A percentile compares a stretch with the other conserved stretches of the same genome.
phyloP scores from a whole-genome alignment of 2,329 filamentous ascomycete genomes.

The Sporothrix pseudoabietina region DNA sequence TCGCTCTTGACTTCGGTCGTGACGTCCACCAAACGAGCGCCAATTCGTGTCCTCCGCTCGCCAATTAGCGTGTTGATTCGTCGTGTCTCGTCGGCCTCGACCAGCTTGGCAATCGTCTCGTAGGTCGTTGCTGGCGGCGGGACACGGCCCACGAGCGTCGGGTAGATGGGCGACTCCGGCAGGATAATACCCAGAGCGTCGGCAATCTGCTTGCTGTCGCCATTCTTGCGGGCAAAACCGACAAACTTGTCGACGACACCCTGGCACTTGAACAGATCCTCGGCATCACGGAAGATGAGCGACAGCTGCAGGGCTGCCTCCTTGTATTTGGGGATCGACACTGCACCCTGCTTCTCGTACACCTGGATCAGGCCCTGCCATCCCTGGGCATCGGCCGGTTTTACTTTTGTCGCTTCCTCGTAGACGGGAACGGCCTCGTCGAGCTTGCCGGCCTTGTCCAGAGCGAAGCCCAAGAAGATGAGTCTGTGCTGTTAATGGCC shows the following conservation, averaged over 20 bases:
- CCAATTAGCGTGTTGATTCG: constrained; percentile 88
- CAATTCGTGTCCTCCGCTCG: constrained; percentile 82
- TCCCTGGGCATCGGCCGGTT: constrained; percentile 75
- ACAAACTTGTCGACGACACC: constrained; percentile 78
- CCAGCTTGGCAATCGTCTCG: constrained; percentile 76
- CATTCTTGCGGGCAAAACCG: constrained; percentile 70
- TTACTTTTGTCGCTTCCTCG: constrained; percentile 68
- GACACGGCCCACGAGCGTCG: constrained; percentile 79
- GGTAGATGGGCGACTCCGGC: constrained; percentile 78
- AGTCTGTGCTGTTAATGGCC: constrained; percentile 43
- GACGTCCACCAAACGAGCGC: constrained; percentile 80
- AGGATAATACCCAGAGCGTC: constrained; percentile 75
- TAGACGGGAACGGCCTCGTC: constrained; percentile 79
- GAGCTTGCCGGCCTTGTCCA: constrained; percentile 72
- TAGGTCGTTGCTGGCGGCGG: constrained; percentile 80
- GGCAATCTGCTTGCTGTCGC: constrained; percentile 72
- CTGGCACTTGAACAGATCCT: constrained; percentile 65
- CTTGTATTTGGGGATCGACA: constrained; percentile 73
- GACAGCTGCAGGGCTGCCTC: constrained; percentile 73
- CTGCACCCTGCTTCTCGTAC: constrained; percentile 74
- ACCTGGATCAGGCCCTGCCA: constrained; percentile 89
- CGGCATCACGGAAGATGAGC: constrained; percentile 68
- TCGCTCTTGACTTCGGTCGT: constrained; percentile 86
- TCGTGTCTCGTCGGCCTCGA: constrained; percentile 84
- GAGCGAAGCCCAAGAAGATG: constrained; percentile 83